Evolutionary conservation across 108 stramenopile genomes (phyloP).

Genomic region (Bacterosira constricta): DNA sequence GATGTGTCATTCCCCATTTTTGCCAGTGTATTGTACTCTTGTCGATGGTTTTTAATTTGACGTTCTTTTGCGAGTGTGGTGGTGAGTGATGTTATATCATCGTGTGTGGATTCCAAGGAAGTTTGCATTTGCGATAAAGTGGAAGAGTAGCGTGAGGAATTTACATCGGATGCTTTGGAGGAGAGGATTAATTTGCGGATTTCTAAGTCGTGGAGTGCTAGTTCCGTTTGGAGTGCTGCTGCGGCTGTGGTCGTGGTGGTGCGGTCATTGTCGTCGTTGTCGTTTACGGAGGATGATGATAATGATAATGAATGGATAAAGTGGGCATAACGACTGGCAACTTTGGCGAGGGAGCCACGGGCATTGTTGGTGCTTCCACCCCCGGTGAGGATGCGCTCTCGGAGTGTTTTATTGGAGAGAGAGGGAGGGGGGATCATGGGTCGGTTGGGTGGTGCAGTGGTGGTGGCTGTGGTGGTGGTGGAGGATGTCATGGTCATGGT

Average conservation of each 20-base stretch:
- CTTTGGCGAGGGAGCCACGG: slow-evolving; percentile 40
- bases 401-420: slow-evolving; percentile 34
- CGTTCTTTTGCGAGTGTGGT: slow-evolving; percentile 5
- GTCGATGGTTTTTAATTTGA: background rate
- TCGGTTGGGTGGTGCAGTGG: too few relatives aligned
- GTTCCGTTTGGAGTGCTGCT: slow-evolving; percentile 20
- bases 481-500: too few relatives aligned
- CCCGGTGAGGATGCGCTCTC: slow-evolving; percentile 40
- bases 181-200: slow-evolving; percentile 39
- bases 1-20: slow-evolving; percentile 34
- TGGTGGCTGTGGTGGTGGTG: too few relatives aligned
- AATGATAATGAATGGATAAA: slow-evolving; percentile 14
- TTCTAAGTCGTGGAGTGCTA: slow-evolving; percentile 37
- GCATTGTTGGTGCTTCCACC: slow-evolving; percentile 16
- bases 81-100: slow-evolving; percentile 27
- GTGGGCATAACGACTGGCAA: slow-evolving; percentile 22
- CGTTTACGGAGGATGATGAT: background rate
- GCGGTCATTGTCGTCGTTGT: background rate
- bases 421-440: slow-evolving; percentile 3
- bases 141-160: slow-evolving; percentile 14
- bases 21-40: slow-evolving; percentile 44
- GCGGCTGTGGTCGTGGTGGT: background rate
- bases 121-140: slow-evolving; percentile 10
- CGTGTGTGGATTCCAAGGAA: slow-evolving; percentile 1
- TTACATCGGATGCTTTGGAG: slow-evolving; percentile 17